Base-by-base conservation (phyloP, 345 rosid genomes). In the Salix exigua region DNA sequence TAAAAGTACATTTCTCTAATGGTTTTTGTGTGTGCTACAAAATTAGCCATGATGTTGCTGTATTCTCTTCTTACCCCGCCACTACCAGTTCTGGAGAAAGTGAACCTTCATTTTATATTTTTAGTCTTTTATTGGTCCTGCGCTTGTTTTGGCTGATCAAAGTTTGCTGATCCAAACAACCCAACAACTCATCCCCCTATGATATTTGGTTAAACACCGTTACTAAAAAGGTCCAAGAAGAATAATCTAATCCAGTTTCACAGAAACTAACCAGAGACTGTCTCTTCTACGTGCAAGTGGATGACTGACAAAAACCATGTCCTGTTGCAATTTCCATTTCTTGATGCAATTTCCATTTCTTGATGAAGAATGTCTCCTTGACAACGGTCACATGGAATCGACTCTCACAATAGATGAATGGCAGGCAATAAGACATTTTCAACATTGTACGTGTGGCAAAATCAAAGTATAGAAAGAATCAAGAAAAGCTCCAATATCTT, bases 1-100 rank as follows among this genome's bases (percentile, higher is more conserved):
- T 53, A 60, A 73, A 21, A 64, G 75, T 55, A 75, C 40, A 23
- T 64, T 75, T 70, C 40, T 9, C 70, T n/a, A n/a, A 25, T 58
- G 63, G 63, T 58, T 58, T 58, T 9, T 58, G 63, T n/a, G 11
- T 10, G 62, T 3, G 63, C n/a, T 7, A 18, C 46, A 11, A 42
- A 42, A 42, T 42, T 23, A n/a, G 63, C 1, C 6, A 30, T 31
- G 63, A n/a, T 58, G 25, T n/a, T 53, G 21, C 60, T 50, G 55
- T 17, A 0, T 16, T 19, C 11, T 21, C 21, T 6, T 19, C 58
- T 51, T 51, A 7, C 58, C 9, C 23, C 7, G 51, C 51, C n/a
- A 2, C 58, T 19, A n/a, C 62, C 4, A 5, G 0, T n/a, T 11
- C 62, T n/a, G 25, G 63, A n/a, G 63, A 58, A 23, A n/a, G 26